phyloP scores from a whole-genome alignment of 2,329 filamentous ascomycete species.

The Fusarium buharicum region DNA sequence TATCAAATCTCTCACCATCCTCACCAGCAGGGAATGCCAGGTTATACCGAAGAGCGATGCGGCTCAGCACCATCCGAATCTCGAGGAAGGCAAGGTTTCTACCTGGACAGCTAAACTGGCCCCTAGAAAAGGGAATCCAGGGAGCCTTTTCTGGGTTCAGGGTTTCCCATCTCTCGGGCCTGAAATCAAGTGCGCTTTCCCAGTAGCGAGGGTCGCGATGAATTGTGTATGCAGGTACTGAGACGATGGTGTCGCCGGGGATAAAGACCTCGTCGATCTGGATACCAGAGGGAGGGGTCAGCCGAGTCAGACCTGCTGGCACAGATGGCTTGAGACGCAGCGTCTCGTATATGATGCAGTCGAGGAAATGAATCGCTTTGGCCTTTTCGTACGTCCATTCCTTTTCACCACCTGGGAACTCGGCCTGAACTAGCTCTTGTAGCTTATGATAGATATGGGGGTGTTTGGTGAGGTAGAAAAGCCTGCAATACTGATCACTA shows the following conservation, averaged over 20 bases:
- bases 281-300: not conserved
- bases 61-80: conserved; percentile 7
- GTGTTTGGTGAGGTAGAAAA: not conserved
- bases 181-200: conserved; percentile 1
- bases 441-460: not conserved
- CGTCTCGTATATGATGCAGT: conserved; percentile 1
- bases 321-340: conserved; percentile 5
- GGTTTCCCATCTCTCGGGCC: not conserved
- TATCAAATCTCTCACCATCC: conserved; percentile 2
- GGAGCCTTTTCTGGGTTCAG: not conserved
- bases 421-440: not conserved
- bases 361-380: conserved; percentile 1
- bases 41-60: conserved; percentile 3
- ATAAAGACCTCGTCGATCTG: conserved; percentile 1
- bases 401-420: not conserved
- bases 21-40: conserved; percentile 1
- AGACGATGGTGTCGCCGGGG: not conserved
- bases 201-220: conserved; percentile 4
- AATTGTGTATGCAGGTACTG: conserved; percentile 4
- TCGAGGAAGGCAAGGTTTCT: conserved; percentile 8
- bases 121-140: conserved; percentile 15
- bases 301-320: not conserved
- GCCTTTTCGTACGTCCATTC: not conserved
- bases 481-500: not conserved
- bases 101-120: conserved; percentile 7